These are phyloP conservation scores for Umbelopsis ramanniana DNA, from an alignment of 192 early-diverging fungal species.

Conservation along the genomic window DNA sequence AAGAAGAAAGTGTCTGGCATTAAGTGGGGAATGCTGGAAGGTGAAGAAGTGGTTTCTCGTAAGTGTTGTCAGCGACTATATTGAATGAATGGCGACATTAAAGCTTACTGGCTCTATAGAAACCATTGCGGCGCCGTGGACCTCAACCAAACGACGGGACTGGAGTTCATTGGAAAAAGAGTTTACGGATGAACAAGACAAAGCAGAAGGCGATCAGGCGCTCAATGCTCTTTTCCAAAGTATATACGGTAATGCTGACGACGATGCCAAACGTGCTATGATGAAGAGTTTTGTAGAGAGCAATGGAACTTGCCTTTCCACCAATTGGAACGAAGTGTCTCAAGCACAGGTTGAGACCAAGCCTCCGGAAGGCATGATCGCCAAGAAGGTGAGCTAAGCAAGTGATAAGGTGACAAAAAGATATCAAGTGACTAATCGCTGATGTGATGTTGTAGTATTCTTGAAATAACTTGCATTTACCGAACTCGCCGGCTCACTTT, in stretches of 20 bases:
- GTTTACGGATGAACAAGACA: slow-evolving; percentile 81
- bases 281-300: slow-evolving; percentile 97
- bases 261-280: slow-evolving; percentile 91
- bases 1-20: slow-evolving; percentile 79
- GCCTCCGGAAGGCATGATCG: slow-evolving; percentile 92
- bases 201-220: slow-evolving; percentile 88
- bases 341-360: slow-evolving; percentile 83
- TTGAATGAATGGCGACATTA: too few species aligned
- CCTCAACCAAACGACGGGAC: slow-evolving; percentile 58
- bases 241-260: slow-evolving; percentile 90
- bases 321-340: slow-evolving; percentile 94
- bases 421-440: too few species aligned
- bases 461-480: too few species aligned
- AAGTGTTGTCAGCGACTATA: not conserved
- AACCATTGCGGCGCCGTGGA: not conserved
- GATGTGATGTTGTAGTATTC: too few species aligned
- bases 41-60: slow-evolving; percentile 51
- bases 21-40: slow-evolving; percentile 87
- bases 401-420: too few species aligned
- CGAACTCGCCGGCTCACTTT: too few species aligned
- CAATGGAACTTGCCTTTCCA: slow-evolving; percentile 92
- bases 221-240: slow-evolving; percentile 92
- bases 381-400: slow-evolving; percentile 62
- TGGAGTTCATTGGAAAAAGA: slow-evolving; percentile 84
- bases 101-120: not conserved